Conservation (phyloP, 441 rosid genomes). For the Euphorbia celastroides region DNA sequence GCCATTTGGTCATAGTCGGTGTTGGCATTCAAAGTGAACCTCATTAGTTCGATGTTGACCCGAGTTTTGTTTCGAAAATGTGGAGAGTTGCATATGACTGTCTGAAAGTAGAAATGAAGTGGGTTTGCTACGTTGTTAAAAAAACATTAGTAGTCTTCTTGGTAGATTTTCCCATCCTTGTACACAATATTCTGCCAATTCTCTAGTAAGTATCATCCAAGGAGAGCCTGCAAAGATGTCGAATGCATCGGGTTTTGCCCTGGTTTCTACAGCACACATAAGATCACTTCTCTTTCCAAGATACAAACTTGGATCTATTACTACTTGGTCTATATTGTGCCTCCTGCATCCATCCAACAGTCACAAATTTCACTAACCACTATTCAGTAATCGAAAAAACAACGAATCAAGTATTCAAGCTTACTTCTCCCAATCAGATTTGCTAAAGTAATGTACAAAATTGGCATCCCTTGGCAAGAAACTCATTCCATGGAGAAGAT, state of each 20-base stretch:
- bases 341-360: conserved; percentile 26
- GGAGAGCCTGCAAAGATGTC: conserved; percentile 48
- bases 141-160: conserved; percentile 47
- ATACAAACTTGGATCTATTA: conserved; percentile 42
- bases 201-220: conserved; percentile 43
- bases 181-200: conserved; percentile 40
- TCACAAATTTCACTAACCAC: not conserved
- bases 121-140: conserved; percentile 42
- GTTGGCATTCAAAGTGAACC: conserved; percentile 22
- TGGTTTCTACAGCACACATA: conserved; percentile 33
- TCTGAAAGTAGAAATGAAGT: conserved; percentile 48
- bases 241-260: conserved; percentile 38
- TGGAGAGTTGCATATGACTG: conserved; percentile 47
- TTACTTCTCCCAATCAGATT: conserved; percentile 33
- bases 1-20: conserved; percentile 24
- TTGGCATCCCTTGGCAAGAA: conserved; percentile 44
- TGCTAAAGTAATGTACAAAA: conserved; percentile 27
- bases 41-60: conserved; percentile 28
- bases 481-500: conserved; percentile 40
- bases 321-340: conserved; percentile 28
- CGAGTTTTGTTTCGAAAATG: conserved; percentile 36
- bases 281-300: conserved; percentile 29
- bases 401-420: conserved; percentile 16
- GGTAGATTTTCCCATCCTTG: conserved; percentile 60
- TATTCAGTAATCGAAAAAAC: no score